Evolutionary conservation across 352 stramenopile species (phyloP).

Genomic region (Halophytophthora polymorphica): DNA sequence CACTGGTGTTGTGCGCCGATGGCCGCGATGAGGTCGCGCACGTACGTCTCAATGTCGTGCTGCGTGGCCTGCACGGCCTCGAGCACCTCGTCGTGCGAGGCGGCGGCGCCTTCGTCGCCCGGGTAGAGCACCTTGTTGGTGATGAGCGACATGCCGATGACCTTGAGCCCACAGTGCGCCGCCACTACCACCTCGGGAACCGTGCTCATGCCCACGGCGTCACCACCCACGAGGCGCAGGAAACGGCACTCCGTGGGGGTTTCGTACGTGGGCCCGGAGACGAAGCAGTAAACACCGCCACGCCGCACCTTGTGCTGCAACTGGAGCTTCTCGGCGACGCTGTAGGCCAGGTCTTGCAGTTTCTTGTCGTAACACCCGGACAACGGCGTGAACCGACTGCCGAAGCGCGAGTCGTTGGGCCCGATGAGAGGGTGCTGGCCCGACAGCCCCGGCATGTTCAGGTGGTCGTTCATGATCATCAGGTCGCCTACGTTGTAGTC

Average conservation of each 20-base stretch:
- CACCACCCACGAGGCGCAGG: slow-evolving; percentile 88
- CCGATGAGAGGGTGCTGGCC: slow-evolving; percentile 94
- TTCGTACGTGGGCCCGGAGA: slow-evolving; percentile 96
- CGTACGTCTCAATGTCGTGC: slow-evolving; percentile 37
- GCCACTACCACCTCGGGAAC: slow-evolving; percentile 96
- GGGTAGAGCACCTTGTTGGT: slow-evolving; percentile 92
- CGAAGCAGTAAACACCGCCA: slow-evolving; percentile 95
- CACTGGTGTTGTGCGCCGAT: slow-evolving; percentile 20
- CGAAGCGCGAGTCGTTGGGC: slow-evolving; percentile 95
- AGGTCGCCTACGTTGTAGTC: slow-evolving; percentile 96
- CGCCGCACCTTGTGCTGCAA: slow-evolving; percentile 81
- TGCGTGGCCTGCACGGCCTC: slow-evolving; percentile 83
- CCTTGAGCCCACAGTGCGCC: slow-evolving; percentile 92
- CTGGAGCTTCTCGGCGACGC: slow-evolving; percentile 76
- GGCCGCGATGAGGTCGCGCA: slow-evolving; percentile 32
- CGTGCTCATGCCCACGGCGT: slow-evolving; percentile 96
- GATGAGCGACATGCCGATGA: slow-evolving; percentile 95
- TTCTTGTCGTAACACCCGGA: slow-evolving; percentile 92
- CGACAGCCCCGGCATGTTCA: slow-evolving; percentile 92
- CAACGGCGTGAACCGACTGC: slow-evolving; percentile 93
- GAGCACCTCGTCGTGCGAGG: slow-evolving; percentile 93
- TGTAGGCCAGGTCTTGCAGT: slow-evolving; percentile 79
- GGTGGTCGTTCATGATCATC: slow-evolving; percentile 96
- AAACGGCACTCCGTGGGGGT: slow-evolving; percentile 93
- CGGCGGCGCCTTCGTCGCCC: slow-evolving; percentile 73